Evolutionary conservation across 148 eudicot species (phyloP).

Genomic region (Rhododendron simsii): DNA sequence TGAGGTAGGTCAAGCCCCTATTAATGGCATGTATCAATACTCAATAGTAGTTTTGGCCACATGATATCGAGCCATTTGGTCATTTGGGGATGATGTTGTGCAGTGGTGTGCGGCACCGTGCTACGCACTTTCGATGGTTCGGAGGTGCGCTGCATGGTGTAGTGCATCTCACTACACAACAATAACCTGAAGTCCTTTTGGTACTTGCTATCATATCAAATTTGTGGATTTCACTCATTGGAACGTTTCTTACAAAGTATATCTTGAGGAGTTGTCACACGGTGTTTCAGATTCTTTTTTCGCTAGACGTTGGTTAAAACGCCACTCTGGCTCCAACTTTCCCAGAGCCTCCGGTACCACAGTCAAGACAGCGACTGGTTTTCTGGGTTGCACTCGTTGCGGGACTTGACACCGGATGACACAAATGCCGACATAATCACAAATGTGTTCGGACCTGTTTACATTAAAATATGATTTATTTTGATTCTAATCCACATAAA

Average conservation of each 20-base stretch:
- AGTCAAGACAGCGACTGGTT: not conserved
- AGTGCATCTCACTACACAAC: too few relatives aligned
- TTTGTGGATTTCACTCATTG: not conserved
- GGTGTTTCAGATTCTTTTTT: not conserved
- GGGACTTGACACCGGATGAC: too few relatives aligned
- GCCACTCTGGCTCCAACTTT: not conserved
- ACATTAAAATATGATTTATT: too few relatives aligned
- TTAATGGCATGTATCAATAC: slow-evolving; percentile 5
- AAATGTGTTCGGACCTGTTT: not conserved
- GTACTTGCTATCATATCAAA: not conserved
- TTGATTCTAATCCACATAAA: not conserved
- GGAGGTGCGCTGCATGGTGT: too few relatives aligned
- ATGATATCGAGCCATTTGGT: not conserved
- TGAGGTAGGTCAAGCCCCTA: slow-evolving; percentile 16
- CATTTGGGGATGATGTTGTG: too few relatives aligned
- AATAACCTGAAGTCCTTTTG: too few relatives aligned
- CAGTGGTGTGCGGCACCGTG: too few relatives aligned
- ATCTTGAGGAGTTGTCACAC: not conserved
- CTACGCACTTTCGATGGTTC: too few relatives aligned
- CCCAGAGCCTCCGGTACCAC: not conserved
- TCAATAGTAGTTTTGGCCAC: not conserved
- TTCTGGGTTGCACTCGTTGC: not conserved
- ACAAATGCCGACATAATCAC: not conserved
- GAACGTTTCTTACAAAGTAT: not conserved
- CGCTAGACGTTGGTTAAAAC: not conserved